A percentile compares a stretch with the other conserved stretches of the same genome.
Conservation (phyloP, 2,329 filamentous ascomycete species). For the Diatrype stigma region DNA sequence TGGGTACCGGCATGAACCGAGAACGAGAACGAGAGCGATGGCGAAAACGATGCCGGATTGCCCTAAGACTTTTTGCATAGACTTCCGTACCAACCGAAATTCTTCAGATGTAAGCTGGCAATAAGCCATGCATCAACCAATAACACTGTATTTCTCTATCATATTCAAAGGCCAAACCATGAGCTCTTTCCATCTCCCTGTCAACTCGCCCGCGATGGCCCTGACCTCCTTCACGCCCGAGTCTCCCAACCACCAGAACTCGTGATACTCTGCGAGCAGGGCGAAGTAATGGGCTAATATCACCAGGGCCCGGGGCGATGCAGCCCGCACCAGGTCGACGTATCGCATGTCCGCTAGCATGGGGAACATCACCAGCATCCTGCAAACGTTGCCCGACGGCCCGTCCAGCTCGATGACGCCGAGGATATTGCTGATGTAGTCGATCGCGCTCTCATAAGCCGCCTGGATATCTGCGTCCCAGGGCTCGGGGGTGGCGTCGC, state of each 20-base stretch:
- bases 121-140: no score
- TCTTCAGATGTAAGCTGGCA: no score
- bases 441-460: conserved; percentile 7
- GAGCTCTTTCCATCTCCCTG: conserved; percentile 8
- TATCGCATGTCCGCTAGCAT: conserved; percentile 10
- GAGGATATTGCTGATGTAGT: conserved; percentile 7
- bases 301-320: conserved; percentile 31
- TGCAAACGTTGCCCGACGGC: conserved; percentile 1
- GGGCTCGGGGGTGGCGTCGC: conserved; percentile 2
- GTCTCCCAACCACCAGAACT: conserved; percentile 35
- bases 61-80: background rate
- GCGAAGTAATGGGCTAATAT: conserved; percentile 48
- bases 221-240: conserved; percentile 21
- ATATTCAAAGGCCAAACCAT: conserved; percentile 10
- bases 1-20: background rate
- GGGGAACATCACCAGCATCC: conserved; percentile 11
- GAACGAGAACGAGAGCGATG: conserved; percentile 3
- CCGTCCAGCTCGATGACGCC: conserved; percentile 7
- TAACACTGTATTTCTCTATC: conserved; percentile 8
- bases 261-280: conserved; percentile 38
- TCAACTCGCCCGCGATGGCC: conserved; percentile 16
- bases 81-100: no score
- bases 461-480: conserved; percentile 13
- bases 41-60: conserved; percentile 14
- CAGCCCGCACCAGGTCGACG: conserved; percentile 9